Conservation (phyloP, 1,284 basidiomycete genomes). For the Rhodotorula sp. region DNA sequence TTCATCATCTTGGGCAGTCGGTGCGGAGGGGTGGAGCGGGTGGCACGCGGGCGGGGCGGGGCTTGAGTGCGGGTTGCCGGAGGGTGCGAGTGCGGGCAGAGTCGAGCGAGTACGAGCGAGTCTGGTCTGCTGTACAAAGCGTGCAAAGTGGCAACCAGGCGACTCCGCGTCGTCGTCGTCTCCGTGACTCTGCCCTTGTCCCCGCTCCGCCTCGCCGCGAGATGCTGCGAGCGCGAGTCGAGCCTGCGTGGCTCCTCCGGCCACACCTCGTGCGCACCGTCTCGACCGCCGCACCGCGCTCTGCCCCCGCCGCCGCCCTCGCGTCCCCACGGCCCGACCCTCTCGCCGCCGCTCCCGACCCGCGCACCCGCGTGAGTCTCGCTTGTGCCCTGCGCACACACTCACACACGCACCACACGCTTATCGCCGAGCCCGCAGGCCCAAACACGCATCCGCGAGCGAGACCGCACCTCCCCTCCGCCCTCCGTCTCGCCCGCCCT, state of each 20-base stretch:
- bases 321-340: too few species aligned
- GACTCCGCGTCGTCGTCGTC: too few species aligned
- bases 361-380: neutral
- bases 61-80: too few species aligned
- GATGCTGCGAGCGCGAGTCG: too few species aligned
- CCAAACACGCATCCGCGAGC: slow-evolving; percentile 7
- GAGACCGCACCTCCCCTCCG: slow-evolving; percentile 10
- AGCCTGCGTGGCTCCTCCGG: too few species aligned
- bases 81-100: too few species aligned
- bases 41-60: neutral
- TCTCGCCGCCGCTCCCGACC: neutral
- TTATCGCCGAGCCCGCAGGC: neutral
- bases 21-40: neutral
- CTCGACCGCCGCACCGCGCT: neutral
- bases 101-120: too few species aligned
- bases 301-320: neutral
- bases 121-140: too few species aligned
- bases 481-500: slow-evolving; percentile 24
- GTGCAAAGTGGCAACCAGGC: too few species aligned
- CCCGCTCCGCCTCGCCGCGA: too few species aligned
- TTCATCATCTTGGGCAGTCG: slow-evolving; percentile 37
- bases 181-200: too few species aligned
- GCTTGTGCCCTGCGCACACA: neutral
- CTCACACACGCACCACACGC: neutral
- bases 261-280: neutral